Evolutionary conservation across 225 moss, liverwort and hornwort species (phyloP), one percentile per base, ranked within the genome.

Genomic region (Anthoceros angustus): DNA sequence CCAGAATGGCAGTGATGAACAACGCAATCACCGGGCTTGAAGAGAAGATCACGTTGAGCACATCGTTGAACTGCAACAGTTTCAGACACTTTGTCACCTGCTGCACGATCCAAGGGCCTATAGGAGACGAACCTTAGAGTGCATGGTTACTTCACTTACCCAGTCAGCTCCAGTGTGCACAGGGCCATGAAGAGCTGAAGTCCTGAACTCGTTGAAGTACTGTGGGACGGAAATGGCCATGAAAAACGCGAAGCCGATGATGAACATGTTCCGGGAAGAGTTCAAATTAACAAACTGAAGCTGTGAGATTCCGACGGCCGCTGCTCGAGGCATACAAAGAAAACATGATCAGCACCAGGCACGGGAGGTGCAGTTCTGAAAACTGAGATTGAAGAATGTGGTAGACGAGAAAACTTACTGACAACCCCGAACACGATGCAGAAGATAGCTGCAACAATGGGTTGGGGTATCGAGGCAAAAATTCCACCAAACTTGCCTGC

Each of bases 171-270:
- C 74, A 39, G 93, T 83, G 67, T 88, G 86, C 8, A 86, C 86
- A 26, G 90, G 93, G 23, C 87, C 90, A 41, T 82, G 79, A 24
- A 84, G 80, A 9, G 87, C 78, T 20, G 74, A 76, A 2, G 80
- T 39, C 9, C 80, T 87, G 72, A 82, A 90, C 49, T 84, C 84
- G 67, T 72, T 83, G 70, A 94, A 94, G 69, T 90, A 94, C 74
- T 90, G 84, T 6, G 93, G 93, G 7, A 94, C 87, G 18, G 93
- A 94, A 62, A 90, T 78, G n/a, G 86, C 93, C 68, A 94, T 84
- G 43, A 84, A 94, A 42, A 94, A 26, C 25, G 93, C 79, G 42
- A 84, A 90, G 25, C 93, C 93, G 62, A 90, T 69, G 12, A 94
- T 86, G 69, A 90, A 94, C 49, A 94, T 75, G 64, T 94, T 94